These are phyloP conservation scores for Fusarium praegraminearum DNA, from an alignment of 2,329 filamentous ascomycete species.

Conservation along the genomic window DNA sequence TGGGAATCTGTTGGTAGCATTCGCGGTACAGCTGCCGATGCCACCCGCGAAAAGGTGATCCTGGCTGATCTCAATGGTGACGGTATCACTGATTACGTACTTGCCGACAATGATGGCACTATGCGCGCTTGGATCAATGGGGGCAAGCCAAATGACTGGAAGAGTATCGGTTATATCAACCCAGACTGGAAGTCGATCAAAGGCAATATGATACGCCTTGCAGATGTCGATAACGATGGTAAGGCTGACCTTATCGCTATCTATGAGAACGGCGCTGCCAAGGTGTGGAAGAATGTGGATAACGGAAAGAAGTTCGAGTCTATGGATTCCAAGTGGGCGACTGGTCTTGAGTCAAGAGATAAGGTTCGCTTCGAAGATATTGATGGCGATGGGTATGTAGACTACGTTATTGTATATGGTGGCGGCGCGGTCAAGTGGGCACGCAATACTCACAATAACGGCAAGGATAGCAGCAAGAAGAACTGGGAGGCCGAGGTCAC, in stretches of 20 bases:
- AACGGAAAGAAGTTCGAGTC: slow-evolving; percentile 15
- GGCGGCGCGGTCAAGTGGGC: slow-evolving; percentile 17
- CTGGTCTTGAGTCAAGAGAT: slow-evolving; percentile 3
- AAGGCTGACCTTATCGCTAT: slow-evolving; percentile 25
- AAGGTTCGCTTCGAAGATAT: slow-evolving; percentile 28
- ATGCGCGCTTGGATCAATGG: slow-evolving; percentile 27
- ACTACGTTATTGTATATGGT: slow-evolving; percentile 26
- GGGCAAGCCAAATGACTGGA: slow-evolving; percentile 25
- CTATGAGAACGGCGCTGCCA: slow-evolving; percentile 24
- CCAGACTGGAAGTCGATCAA: slow-evolving; percentile 16
- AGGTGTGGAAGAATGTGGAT: slow-evolving; percentile 28
- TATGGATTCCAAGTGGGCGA: slow-evolving; percentile 24
- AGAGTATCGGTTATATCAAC: slow-evolving; percentile 11
- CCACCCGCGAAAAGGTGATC: slow-evolving; percentile 5
- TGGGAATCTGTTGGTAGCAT: slow-evolving; percentile 21
- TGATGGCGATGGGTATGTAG: slow-evolving; percentile 28
- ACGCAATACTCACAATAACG: slow-evolving; percentile 4
- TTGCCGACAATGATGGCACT: slow-evolving; percentile 9
- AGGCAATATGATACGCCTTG: slow-evolving; percentile 25
- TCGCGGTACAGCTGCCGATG: background rate
- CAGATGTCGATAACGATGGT: slow-evolving; percentile 30
- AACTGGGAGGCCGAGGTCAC: slow-evolving; percentile 10
- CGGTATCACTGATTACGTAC: slow-evolving; percentile 23
- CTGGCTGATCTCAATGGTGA: slow-evolving; percentile 27
- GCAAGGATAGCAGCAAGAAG: slow-evolving; percentile 25